These are phyloP conservation scores for Paracoccidioides brasiliensis DNA, from an alignment of 2,329 filamentous ascomycete genomes.

Conservation along the genomic window DNA sequence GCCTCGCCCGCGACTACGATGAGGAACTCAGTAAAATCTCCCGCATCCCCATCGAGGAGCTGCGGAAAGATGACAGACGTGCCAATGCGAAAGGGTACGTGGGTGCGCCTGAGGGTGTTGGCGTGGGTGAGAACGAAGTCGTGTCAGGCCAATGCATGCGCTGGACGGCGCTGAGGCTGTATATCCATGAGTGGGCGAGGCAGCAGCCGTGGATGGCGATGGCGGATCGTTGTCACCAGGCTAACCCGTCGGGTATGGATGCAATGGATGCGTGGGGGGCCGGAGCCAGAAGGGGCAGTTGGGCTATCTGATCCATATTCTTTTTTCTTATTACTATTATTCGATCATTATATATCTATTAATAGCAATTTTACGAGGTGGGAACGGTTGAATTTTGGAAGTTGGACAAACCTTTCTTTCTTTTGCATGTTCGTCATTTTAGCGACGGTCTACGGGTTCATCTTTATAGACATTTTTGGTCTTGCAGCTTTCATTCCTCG, in stretches of 20 bases:
- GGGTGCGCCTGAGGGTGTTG: conserved; percentile 25
- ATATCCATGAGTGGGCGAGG: conserved; percentile 79
- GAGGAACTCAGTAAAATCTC: conserved; percentile 74
- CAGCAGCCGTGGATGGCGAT: conserved; percentile 64
- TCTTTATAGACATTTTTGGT: too few relatives aligned
- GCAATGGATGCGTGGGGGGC: conserved; percentile 53
- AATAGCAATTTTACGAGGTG: too few relatives aligned
- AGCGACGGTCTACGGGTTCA: too few relatives aligned
- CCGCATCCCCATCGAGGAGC: conserved; percentile 51
- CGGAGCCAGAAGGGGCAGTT: conserved; percentile 45
- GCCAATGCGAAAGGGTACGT: conserved; percentile 62
- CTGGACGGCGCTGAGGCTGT: conserved; percentile 72
- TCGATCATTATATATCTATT: neutral
- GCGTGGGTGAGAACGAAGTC: conserved; percentile 15
- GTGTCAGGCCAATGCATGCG: conserved; percentile 48
- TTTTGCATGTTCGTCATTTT: too few relatives aligned
- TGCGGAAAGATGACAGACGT: conserved; percentile 57
- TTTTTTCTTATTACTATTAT: neutral
- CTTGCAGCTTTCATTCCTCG: too few relatives aligned
- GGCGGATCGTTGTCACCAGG: conserved; percentile 25
- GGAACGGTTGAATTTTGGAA: neutral
- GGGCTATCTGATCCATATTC: conserved; percentile 45
- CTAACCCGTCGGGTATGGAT: conserved; percentile 19
- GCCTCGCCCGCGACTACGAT: conserved; percentile 70
- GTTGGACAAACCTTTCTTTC: neutral